These are phyloP conservation scores for Cymbopogon flexuosus DNA, from an alignment of 202 grass and related monocot species.

Conservation along the genomic window DNA sequence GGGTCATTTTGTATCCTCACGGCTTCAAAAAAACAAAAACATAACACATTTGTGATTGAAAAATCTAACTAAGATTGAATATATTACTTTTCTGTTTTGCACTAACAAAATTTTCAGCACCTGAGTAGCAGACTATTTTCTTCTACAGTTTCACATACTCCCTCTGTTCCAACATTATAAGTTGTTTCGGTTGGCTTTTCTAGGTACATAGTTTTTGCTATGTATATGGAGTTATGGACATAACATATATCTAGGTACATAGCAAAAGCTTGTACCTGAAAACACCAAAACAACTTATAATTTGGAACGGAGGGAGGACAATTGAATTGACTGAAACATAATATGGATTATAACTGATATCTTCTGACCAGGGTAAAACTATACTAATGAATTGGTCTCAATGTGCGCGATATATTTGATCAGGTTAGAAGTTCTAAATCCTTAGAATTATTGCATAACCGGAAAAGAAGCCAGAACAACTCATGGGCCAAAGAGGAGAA, in stretches of 20 bases:
- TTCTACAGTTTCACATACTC: constrained; percentile 14
- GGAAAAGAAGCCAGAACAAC: not conserved
- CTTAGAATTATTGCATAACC: not conserved
- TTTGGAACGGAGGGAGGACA: not conserved
- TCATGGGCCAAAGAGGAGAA: not conserved
- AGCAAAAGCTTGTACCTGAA: not conserved
- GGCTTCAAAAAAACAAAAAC: not conserved
- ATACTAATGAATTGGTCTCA: no score
- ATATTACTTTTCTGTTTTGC: constrained; percentile 4
- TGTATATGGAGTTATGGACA: not conserved
- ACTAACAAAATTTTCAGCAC: constrained; percentile 14
- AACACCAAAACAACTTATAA: not conserved
- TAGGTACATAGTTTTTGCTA: not conserved
- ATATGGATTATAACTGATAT: not conserved
- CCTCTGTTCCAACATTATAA: not conserved
- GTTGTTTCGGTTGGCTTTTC: not conserved
- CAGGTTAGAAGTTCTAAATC: not conserved
- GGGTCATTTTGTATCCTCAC: not conserved
- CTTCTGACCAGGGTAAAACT: no score
- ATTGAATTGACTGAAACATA: not conserved
- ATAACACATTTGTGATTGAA: constrained; percentile 3
- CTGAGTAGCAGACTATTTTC: not conserved
- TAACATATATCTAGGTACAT: not conserved
- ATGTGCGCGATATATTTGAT: not conserved
- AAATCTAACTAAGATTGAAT: constrained; percentile 3